Percentiles rank a stretch among this genome's conserved stretches.
phyloP scores from a whole-genome alignment of 768 basidiomycete genomes.

The Podaxis sp. region DNA sequence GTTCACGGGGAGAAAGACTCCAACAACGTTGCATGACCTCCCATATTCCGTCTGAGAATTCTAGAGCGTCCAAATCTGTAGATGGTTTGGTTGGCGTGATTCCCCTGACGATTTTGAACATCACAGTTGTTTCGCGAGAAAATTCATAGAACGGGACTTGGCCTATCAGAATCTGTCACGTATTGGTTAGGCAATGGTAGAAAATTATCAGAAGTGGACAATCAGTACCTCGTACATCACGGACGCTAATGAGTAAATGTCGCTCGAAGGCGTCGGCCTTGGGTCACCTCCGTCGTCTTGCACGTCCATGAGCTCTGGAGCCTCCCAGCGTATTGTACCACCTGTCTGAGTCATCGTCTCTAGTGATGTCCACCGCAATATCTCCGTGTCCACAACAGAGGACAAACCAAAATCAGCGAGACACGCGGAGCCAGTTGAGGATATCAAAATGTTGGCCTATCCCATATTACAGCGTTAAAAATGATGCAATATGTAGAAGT shows the following conservation, averaged over 20 bases:
- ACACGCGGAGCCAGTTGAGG: slow-evolving; percentile 18
- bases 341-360: slow-evolving; percentile 17
- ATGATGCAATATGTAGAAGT: neutral
- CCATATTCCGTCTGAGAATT: slow-evolving; percentile 23
- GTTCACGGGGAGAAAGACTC: slow-evolving; percentile 17
- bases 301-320: slow-evolving; percentile 23
- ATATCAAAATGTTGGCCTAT: slow-evolving; percentile 27
- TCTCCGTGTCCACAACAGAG: slow-evolving; percentile 18
- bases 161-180: slow-evolving; percentile 24
- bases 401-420: slow-evolving; percentile 28
- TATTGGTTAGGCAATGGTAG: neutral
- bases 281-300: neutral
- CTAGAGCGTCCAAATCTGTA: slow-evolving; percentile 11
- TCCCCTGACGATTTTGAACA: slow-evolving; percentile 20
- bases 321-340: slow-evolving; percentile 23
- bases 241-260: slow-evolving; percentile 23
- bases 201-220: neutral
- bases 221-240: slow-evolving; percentile 22
- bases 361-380: slow-evolving; percentile 18
- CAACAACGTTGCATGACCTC: slow-evolving; percentile 25
- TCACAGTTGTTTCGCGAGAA: slow-evolving; percentile 20
- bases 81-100: slow-evolving; percentile 21
- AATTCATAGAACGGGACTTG: slow-evolving; percentile 26
- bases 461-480: neutral
- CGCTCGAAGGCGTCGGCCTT: slow-evolving; percentile 17